Evolutionary conservation across 768 basidiomycete genomes (phyloP), one percentile per base, ranked within the genome.

Genomic region (Rossbeevera mucosa): DNA sequence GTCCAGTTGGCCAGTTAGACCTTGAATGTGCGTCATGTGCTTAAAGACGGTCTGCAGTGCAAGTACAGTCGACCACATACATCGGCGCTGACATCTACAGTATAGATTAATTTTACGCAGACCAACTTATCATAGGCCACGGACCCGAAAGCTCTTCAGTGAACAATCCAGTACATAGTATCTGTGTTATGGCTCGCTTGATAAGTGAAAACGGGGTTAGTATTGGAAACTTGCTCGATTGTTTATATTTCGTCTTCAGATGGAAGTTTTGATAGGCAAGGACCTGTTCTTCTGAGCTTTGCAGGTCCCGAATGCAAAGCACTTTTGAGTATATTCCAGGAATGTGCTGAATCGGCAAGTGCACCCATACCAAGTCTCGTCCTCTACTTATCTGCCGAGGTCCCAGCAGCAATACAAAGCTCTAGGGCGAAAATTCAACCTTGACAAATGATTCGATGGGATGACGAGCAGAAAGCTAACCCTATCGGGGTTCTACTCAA

Each of bases 231-330:
- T 6, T 12, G 4, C 6, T 38, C 1, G 8, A 22, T 36, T 25
- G 5, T 1, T 24, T 71, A 70, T n/a, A 40, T 30, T 43, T 42
- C 7, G 7, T 22, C 22, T 22, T 11, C 13, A 24, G 46, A 38
- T 36, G 22, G 46, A 16, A n/a, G 5, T 25, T 36, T 48, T 42
- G 5, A 41, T 44, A 69, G 67, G 74, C 2, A 67, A 73, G n/a
- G 74, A 67, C 29, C 73, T 20, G 75, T 82, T 72, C 69, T 79
- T 44, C 80, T 80, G 3, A 80, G 78, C 3, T 82, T 83, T 52
- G 79, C 80, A 38, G 26, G 59, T 8, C 74, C 75, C 0, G 78
- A 81, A 56, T 72, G 74, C 28, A 80, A 73, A 49, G 71, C 79
- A 0, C 80, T 78, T 51, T 68, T 81, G 8, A 67, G 72, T 21